Percentiles rank a stretch among this genome's conserved stretches.
phyloP scores from a whole-genome alignment of 1,284 basidiomycete genomes.

The Chiua sp. region DNA sequence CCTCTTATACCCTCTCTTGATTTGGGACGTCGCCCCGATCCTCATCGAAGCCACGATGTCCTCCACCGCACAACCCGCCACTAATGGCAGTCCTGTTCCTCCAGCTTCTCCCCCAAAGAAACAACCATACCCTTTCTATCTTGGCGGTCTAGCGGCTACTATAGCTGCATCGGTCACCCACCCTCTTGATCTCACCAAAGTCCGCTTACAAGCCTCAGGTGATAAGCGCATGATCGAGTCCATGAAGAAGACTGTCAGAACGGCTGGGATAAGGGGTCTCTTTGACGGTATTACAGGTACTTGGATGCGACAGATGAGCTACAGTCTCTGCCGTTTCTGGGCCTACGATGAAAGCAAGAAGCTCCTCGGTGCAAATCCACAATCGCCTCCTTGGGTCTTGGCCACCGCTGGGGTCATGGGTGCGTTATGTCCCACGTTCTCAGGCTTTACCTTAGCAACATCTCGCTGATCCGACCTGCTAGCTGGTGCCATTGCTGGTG shows the following conservation, averaged over 20 bases:
- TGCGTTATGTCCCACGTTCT: slow-evolving; percentile 41
- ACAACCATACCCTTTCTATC: slow-evolving; percentile 55
- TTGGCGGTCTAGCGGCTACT: slow-evolving; percentile 46
- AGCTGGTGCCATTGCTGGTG: slow-evolving; percentile 84
- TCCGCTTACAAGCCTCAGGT: slow-evolving; percentile 84
- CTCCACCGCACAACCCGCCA: slow-evolving; percentile 13
- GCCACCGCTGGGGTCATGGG: slow-evolving; percentile 84
- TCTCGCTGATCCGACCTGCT: slow-evolving; percentile 50
- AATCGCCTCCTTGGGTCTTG: slow-evolving; percentile 69
- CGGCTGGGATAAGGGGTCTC: slow-evolving; percentile 76
- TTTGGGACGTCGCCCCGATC: slow-evolving; percentile 8
- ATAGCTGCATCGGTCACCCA: slow-evolving; percentile 42
- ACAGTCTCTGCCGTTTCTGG: slow-evolving; percentile 92
- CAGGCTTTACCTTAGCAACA: not conserved
- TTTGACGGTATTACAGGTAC: slow-evolving; percentile 91
- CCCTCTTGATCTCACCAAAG: slow-evolving; percentile 89
- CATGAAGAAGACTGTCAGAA: slow-evolving; percentile 76
- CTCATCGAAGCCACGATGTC: slow-evolving; percentile 22
- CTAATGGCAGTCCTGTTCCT: slow-evolving; percentile 10
- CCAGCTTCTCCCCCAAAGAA: slow-evolving; percentile 35
- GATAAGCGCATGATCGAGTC: slow-evolving; percentile 87
- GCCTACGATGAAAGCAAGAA: slow-evolving; percentile 94
- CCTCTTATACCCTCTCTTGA: slow-evolving; percentile 18
- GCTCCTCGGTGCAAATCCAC: slow-evolving; percentile 60
- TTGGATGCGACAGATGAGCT: slow-evolving; percentile 92